Evolutionary conservation across 148 eudicot species (phyloP), one percentile per base, ranked within the genome.

Genomic region (Vaccinium darrowii): DNA sequence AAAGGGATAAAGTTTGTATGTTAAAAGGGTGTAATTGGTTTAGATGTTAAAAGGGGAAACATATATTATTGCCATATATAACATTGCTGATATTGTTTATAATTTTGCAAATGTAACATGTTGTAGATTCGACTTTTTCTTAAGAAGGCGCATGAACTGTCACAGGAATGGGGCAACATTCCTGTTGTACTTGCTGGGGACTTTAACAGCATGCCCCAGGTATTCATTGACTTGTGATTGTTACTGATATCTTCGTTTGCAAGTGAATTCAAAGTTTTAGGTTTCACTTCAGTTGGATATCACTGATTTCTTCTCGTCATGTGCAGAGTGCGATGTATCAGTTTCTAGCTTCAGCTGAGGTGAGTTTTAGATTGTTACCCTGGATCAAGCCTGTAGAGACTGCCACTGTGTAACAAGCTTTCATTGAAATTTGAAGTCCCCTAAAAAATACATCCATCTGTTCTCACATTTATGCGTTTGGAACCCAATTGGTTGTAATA

Each of bases 131-230:
- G 94, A 30, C 81, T 93, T 76, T 91, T 87, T 89, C 89, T 93
- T 57, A 91, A 91, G 87, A 88, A 88, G 91, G 97, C 97, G 49
- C 89, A 90, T 78, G 83, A 82, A 75, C 86, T 94, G 79, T 92
- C 95, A 73, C 74, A 88, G 78, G 89, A 87, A 79, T 94, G 95
- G 95, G 97, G 95, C 79, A 79, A 86, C 80, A 90, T 92, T 82
- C 97, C 97, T 75, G 86, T 90, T 79, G 80, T 94, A n/a, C 94
- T 94, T 87, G 92, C 92, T 88, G 97, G 97, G 67, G 97, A 94
- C 88, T 85, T 90, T 21, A 94, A 94, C 86, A 88, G 93, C 87
- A 77, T 88, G 69, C 95, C 94, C 43, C 90, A 89, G 94, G 95
- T 93, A 67, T 81, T 78, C 43, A 78, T 73, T 54, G 12, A 47